Evolutionary conservation across 2,329 filamentous ascomycete species (phyloP), one percentile per base, ranked within the genome.

Genomic region (Pyrenophora seminiperda): DNA sequence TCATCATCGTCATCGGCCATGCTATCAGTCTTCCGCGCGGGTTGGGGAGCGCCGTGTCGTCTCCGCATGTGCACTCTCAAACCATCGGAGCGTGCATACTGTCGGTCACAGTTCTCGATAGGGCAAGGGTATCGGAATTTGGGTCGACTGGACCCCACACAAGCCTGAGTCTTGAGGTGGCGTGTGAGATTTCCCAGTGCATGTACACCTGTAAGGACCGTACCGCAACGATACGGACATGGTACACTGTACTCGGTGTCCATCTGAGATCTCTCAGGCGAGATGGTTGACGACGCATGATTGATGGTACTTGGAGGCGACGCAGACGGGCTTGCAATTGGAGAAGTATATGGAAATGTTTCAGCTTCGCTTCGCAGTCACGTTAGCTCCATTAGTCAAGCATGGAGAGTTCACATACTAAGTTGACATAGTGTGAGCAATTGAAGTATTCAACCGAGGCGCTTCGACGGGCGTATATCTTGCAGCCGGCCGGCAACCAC

Each of bases 151-250:
- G 55, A 59, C 3, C 55, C 58, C 22, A 41, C 30, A 27, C 66
- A 71, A 10, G 47, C 54, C 33, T 56, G 47, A 5, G 65, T 63
- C 22, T 66, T 67, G 15, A 59, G 41, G 44, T 69, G 66, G 2
- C 67, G 63, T 1, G 61, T 64, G 5, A 71, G 48, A 24, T 71
- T 71, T 7, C 66, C 65, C 4, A 57, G 47, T 14, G 65, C 66
- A 36, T 71, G 61, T 1, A 53, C 44, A 6, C 66, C 66, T 5
- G 54, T 61, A 36, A 69, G 34, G 1, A 60, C 41, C 4, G 53
- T 58, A 0, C 62, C 63, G 37, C 65, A 68, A 7, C 45, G 36
- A 46, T 65, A 59, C 5, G 62, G 62, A 41, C 62, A 65, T 11
- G 43, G 50, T 1, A 63, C 46, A 11, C 24, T 42, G 27, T 47